Evolutionary conservation across 805 yeast species (phyloP).

Genomic region (Metschnikowia gruessii): DNA sequence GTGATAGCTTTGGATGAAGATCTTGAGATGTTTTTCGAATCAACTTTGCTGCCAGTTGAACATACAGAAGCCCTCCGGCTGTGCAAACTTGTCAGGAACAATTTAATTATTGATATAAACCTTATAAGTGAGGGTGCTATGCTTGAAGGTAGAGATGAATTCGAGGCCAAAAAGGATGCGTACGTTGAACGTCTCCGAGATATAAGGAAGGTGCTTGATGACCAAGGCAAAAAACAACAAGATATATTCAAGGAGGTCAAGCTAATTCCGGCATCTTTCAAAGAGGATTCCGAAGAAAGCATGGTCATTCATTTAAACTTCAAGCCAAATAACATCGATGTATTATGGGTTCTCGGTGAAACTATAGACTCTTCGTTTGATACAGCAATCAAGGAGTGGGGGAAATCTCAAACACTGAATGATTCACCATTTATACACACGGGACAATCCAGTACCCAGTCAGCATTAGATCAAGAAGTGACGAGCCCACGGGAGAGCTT

Average conservation of each 20-base stretch:
- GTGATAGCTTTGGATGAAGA: conserved; percentile 31
- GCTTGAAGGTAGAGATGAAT: conserved; percentile 24
- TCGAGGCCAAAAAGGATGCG: conserved; percentile 24
- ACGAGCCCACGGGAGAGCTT: neutral
- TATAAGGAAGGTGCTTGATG: conserved; percentile 27
- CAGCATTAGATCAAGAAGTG: neutral
- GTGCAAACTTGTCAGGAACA: conserved; percentile 26
- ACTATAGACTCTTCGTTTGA: conserved; percentile 8
- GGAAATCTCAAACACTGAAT: conserved; percentile 6
- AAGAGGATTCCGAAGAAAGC: neutral
- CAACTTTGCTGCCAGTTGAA: conserved; percentile 6
- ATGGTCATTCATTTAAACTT: neutral
- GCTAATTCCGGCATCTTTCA: neutral
- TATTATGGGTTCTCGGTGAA: conserved; percentile 7
- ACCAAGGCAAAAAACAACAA: conserved; percentile 24
- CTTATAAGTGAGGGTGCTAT: conserved; percentile 31
- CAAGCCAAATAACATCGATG: conserved; percentile 11
- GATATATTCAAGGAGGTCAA: conserved; percentile 13
- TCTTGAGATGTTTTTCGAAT: conserved; percentile 20
- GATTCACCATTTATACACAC: neutral
- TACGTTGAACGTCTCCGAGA: conserved; percentile 25
- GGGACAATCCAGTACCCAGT: neutral
- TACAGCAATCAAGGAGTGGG: conserved; percentile 15
- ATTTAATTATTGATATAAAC: conserved; percentile 31
- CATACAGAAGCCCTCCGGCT: conserved; percentile 9